These are phyloP conservation scores for Crotalaria pallida DNA, from an alignment of 306 rosid species.

Conservation along the genomic window DNA sequence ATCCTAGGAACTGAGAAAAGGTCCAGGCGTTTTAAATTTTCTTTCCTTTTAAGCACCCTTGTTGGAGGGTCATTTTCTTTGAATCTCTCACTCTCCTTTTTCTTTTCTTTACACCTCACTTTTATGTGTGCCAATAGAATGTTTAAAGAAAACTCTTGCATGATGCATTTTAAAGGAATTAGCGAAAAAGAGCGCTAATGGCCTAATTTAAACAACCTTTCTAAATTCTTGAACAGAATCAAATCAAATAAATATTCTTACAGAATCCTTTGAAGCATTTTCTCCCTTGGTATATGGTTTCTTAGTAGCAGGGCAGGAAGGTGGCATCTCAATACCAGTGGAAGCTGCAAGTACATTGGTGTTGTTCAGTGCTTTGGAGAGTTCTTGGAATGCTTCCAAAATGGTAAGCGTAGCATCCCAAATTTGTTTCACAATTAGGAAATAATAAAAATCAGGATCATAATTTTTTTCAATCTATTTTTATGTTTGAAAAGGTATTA, in stretches of 20 bases:
- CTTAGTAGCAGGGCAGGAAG: conserved; percentile 22
- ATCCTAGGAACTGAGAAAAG: conserved; percentile 1
- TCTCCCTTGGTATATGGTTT: conserved; percentile 29
- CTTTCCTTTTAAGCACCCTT: neutral
- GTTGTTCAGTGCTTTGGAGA: conserved; percentile 71
- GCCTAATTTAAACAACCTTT: neutral
- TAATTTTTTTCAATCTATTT: too few species aligned
- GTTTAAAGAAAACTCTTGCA: neutral
- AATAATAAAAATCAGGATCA: too few species aligned
- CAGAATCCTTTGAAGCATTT: conserved; percentile 49
- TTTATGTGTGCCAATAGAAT: neutral
- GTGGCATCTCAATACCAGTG: conserved; percentile 37
- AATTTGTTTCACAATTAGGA: too few species aligned
- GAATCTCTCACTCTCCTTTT: conserved; percentile 4
- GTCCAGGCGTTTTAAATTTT: neutral
- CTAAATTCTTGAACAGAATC: conserved; percentile 6
- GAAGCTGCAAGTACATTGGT: conserved; percentile 33
- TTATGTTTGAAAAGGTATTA: too few species aligned
- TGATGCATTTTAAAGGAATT: neutral
- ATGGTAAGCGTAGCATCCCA: too few species aligned
- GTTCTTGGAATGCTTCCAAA: too few species aligned
- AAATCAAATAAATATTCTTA: conserved; percentile 36
- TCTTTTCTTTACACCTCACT: neutral
- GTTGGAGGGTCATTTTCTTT: neutral
- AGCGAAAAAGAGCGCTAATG: neutral